These are phyloP conservation scores for Dendrothele bispora DNA, from an alignment of 768 basidiomycete species.

Conservation along the genomic window DNA sequence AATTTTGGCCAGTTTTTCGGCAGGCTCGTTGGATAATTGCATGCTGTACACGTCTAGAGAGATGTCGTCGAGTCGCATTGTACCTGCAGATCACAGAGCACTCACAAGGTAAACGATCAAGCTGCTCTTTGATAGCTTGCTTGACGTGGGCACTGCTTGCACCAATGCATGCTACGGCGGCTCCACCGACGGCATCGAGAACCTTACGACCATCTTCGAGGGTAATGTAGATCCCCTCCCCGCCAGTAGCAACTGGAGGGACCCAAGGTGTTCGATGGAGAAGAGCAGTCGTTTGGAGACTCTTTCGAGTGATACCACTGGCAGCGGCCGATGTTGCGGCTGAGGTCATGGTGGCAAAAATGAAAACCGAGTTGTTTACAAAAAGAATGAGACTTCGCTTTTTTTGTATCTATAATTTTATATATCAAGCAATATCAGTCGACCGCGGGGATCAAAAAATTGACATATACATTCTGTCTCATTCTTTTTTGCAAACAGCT, in stretches of 20 bases:
- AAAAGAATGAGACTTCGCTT: no score
- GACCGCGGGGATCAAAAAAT: no score
- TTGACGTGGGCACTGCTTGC: slow-evolving; percentile 70
- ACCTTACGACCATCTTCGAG: slow-evolving; percentile 68
- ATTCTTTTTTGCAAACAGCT: no score
- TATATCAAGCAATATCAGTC: no score
- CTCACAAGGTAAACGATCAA: slow-evolving; percentile 76
- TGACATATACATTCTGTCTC: no score
- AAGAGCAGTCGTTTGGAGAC: no score
- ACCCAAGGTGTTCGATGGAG: slow-evolving; percentile 75
- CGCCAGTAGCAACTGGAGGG: slow-evolving; percentile 67
- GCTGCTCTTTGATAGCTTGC: slow-evolving; percentile 76
- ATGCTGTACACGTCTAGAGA: slow-evolving; percentile 82
- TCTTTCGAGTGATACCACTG: no score
- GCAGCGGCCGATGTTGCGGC: no score
- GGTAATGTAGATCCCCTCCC: slow-evolving; percentile 68
- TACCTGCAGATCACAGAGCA: slow-evolving; percentile 10
- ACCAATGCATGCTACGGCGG: slow-evolving; percentile 81
- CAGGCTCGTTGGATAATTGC: slow-evolving; percentile 79
- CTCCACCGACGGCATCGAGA: slow-evolving; percentile 83
- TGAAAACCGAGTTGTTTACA: no score
- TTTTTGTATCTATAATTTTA: no score
- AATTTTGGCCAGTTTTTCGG: slow-evolving; percentile 72
- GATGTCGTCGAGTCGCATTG: neutral
- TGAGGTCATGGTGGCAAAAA: no score